A percentile compares a stretch with the other conserved stretches of the same genome.
These are phyloP conservation scores for Evernia prunastri DNA, from an alignment of 495 filamentous ascomycete species.

Conservation along the genomic window DNA sequence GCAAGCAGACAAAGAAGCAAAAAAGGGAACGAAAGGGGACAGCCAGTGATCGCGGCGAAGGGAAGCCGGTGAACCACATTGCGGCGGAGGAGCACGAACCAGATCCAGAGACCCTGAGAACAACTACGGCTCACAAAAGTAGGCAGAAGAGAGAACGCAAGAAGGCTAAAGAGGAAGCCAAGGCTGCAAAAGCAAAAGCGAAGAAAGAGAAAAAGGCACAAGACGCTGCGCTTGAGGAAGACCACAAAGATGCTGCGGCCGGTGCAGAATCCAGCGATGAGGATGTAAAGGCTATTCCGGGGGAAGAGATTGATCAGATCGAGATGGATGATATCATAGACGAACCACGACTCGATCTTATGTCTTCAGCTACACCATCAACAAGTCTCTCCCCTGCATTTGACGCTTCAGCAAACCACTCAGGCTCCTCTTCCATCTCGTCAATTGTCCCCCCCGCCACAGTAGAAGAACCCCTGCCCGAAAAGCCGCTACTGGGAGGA, in stretches of 20 bases:
- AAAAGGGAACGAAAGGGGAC: slow-evolving; percentile 32
- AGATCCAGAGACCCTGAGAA: slow-evolving; percentile 8
- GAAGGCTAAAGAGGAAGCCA: slow-evolving; percentile 42
- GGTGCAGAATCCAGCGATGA: slow-evolving; percentile 27
- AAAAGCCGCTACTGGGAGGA: slow-evolving; percentile 21
- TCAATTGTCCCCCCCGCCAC: slow-evolving; percentile 54
- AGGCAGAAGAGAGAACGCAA: slow-evolving; percentile 46
- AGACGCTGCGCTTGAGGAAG: slow-evolving; percentile 13
- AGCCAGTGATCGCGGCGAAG: not conserved
- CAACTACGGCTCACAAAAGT: slow-evolving; percentile 36
- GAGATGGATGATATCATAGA: slow-evolving; percentile 41
- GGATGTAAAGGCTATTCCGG: slow-evolving; percentile 26
- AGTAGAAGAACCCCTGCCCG: slow-evolving; percentile 35
- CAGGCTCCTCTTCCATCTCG: slow-evolving; percentile 65
- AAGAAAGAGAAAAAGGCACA: slow-evolving; percentile 42
- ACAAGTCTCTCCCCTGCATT: slow-evolving; percentile 58
- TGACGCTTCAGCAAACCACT: slow-evolving; percentile 52
- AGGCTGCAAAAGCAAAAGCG: slow-evolving; percentile 39
- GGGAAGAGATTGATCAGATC: slow-evolving; percentile 35
- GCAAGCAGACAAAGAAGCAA: slow-evolving; percentile 40
- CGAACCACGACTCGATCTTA: slow-evolving; percentile 38
- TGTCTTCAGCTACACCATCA: slow-evolving; percentile 42
- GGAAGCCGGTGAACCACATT: not conserved
- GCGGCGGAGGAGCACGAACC: not conserved
- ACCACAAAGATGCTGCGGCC: slow-evolving; percentile 9